Conservation (phyloP, 2,329 filamentous ascomycete species). For the Diatrype stigma region DNA sequence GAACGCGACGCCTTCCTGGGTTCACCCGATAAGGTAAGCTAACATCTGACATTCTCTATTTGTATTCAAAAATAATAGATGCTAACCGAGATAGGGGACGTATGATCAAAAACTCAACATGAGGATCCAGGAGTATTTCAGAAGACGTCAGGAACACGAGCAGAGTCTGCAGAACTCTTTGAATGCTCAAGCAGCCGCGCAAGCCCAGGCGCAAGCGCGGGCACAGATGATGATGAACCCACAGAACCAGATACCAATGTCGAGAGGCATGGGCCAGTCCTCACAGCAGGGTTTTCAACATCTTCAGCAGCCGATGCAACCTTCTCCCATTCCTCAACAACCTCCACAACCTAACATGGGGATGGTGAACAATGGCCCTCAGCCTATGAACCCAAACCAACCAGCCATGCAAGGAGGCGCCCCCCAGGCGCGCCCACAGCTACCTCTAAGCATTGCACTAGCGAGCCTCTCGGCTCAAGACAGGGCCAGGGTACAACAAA, state of each 20-base stretch:
- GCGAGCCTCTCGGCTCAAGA: constrained; percentile 40
- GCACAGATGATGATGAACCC: constrained; percentile 49
- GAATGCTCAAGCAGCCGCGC: constrained; percentile 38
- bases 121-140: constrained; percentile 46
- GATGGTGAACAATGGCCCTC: constrained; percentile 35
- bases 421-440: constrained; percentile 22
- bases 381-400: constrained; percentile 25
- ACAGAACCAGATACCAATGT: constrained; percentile 45
- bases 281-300: constrained; percentile 53
- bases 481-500: constrained; percentile 39
- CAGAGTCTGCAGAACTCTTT: constrained; percentile 46
- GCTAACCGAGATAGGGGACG: constrained; percentile 34
- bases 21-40: constrained; percentile 45
- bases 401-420: constrained; percentile 34
- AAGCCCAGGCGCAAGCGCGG: constrained; percentile 35
- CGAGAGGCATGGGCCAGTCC: constrained; percentile 45
- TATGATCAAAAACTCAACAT: constrained; percentile 46
- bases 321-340: constrained; percentile 48
- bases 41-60: not conserved
- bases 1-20: constrained; percentile 45
- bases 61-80: constrained; percentile 1
- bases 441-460: constrained; percentile 29
- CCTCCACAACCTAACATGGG: constrained; percentile 35
- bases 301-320: constrained; percentile 56
- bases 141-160: constrained; percentile 47